Base-by-base conservation (phyloP, 768 basidiomycete genomes). In the Lentinula lateritia region DNA sequence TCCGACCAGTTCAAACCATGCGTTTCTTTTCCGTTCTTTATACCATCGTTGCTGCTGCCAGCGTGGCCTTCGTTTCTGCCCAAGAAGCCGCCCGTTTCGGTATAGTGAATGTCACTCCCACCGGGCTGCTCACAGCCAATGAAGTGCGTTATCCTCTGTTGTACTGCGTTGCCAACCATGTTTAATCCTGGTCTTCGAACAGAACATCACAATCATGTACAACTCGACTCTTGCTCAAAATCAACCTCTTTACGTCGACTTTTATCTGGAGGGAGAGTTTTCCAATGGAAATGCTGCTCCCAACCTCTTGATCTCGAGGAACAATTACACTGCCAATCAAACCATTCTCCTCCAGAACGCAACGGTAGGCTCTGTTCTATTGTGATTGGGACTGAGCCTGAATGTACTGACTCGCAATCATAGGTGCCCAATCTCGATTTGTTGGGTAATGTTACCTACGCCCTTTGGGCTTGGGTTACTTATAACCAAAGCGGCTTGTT, bases 221-320 rank as follows among this genome's bases (percentile, higher is more conserved):
- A 59, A 59, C 46, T 48, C 58, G 16, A 48, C 45, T 9, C 45
- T 50, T 50, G 58, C 58, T 12, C 16, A 23, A n/a, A 10, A 59
- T 41, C 58, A 59, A 12, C 58, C 58, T 41, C 32, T 48, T 20
- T 59, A 48, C 58, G 46, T 59, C 46, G 58, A 59, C 45, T 59
- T 59, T 34, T 48, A 48, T 34, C 3, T 59, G 45, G 34, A 59
- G 15, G 58, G 58, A 36, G 38, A 18, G 35, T 50, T 46, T 20
- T 48, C 58, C 6, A 50, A 59, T 39, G 48, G 45, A 18, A 48
- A 48, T 16, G 32, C 45, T 7, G 36, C 34, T 41, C 58, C 58
- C 0, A 48, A 35, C 20, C 38, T 59, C 2, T 50, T 59, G 58
- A 59, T 59, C 2, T 50, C 45, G 45, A 48, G 58, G 18, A 59